Evolutionary conservation across 2,329 filamentous ascomycete genomes (phyloP), one percentile per base, ranked within the genome.

Genomic region (Onygenales sp.): DNA sequence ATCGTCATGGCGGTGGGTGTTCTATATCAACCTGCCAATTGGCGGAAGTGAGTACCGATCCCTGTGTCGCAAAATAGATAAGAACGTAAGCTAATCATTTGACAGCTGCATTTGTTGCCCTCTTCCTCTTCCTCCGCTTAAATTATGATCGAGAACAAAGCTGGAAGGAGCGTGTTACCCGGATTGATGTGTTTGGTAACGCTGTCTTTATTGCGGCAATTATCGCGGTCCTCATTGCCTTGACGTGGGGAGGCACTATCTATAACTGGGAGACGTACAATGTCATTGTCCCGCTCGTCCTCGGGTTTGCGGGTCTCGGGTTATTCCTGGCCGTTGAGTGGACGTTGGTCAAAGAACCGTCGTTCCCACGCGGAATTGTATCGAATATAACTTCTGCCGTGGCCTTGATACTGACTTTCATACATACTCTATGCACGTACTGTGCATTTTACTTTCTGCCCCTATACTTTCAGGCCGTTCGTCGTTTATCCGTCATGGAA

Each of bases 241-340:
- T 72, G 1, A 66, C 64, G 1, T 71, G 65, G 60, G 69, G 64
- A 2, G 69, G 69, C 6, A 55, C 61, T 2, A 60, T 64, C 27
- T 63, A 65, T 46, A 54, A 62, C 1, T 72, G 69, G 70, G 45
- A 14, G 3, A 66, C 61, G 2, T 61, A 54, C 14, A 60, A 60
- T n/a, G 69, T 76, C 7, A 50, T 80, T 3, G 60, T 65, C 0
- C 75, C 77, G 1, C 61, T 80, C 3, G 54, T 78, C 2, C 54
- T 77, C 2, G 75, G 77, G 0, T 17, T 72, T 0, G 36, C 67
- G 2, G 74, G 74, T 8, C 57, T 78, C 2, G 51, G 67, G 1
- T 55, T 59, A 0, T 71, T 76, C 32, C 54, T 38, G 2, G 13
- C 51, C 9, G 44, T 52, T 43, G 33, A 54, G 49, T 31, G 39